A percentile compares a stretch with the other conserved stretches of the same genome.
Conservation (phyloP, 495 filamentous ascomycete genomes). For the Penicillium waksmanii region DNA sequence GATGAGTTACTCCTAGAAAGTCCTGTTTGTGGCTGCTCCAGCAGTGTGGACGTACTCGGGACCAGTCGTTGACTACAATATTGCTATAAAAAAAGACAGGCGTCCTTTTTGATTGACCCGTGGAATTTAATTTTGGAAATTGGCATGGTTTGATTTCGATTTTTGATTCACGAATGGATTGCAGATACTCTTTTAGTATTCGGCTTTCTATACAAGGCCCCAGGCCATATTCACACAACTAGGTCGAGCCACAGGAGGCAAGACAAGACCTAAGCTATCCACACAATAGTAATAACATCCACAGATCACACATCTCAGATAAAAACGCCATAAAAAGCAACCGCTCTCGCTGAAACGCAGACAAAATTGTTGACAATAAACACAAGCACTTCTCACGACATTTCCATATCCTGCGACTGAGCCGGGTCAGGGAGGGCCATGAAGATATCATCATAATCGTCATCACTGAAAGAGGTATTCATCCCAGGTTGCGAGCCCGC, state of each 20-base stretch:
- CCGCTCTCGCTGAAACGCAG: constrained; percentile 1
- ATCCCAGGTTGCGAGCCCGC: constrained; percentile 1
- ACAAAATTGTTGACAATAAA: constrained; percentile 3
- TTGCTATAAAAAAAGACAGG: no score
- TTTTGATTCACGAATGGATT: not conserved
- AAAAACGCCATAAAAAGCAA: not conserved
- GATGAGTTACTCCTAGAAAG: not conserved
- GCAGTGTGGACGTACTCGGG: no score
- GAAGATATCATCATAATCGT: constrained; percentile 59
- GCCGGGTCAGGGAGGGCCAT: constrained; percentile 37
- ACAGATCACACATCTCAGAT: not conserved
- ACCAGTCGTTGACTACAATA: no score
- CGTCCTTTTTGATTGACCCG: no score
- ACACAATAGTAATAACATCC: not conserved
- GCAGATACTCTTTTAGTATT: constrained; percentile 1
- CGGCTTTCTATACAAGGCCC: not conserved
- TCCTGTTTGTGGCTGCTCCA: no score
- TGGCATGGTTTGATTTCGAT: not conserved
- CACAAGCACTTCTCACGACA: constrained; percentile 30
- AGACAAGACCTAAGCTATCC: not conserved
- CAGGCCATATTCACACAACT: not conserved
- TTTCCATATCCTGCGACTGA: constrained; percentile 43
- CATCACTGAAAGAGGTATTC: constrained; percentile 52
- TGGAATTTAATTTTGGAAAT: no score
- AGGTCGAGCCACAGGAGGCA: not conserved